These are phyloP conservation scores for Aspergillus sp. DNA, from an alignment of 2,329 filamentous ascomycete genomes.

Conservation along the genomic window DNA sequence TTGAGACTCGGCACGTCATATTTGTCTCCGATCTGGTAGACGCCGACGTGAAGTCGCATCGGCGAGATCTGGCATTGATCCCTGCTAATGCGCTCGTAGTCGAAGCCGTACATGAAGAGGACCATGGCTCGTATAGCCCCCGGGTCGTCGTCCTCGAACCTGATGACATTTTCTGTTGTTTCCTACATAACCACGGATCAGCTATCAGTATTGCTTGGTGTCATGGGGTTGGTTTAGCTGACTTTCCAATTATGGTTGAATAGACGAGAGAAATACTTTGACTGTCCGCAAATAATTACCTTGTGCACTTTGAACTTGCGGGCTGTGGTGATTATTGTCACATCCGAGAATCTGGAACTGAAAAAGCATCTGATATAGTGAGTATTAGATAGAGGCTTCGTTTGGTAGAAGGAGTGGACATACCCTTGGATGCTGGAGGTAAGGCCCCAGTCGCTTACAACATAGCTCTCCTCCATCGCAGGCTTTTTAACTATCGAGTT, in stretches of 20 bases:
- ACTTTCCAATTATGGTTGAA: neutral
- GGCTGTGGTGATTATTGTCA: conserved; percentile 13
- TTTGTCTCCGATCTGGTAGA: conserved; percentile 27
- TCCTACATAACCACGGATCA: neutral
- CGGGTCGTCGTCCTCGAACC: conserved; percentile 21
- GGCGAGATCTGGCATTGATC: conserved; percentile 15
- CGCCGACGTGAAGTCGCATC: conserved; percentile 23
- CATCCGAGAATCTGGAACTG: conserved; percentile 13
- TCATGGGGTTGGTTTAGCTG: no score
- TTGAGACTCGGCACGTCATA: conserved; percentile 23
- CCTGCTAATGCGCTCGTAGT: conserved; percentile 21
- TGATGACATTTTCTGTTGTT: neutral
- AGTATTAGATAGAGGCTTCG: neutral
- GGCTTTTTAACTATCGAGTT: no score
- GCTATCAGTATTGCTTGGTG: neutral
- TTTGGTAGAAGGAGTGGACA: neutral
- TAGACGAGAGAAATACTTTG: conserved; percentile 15
- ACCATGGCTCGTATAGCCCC: conserved; percentile 24
- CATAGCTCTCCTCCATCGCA: no score
- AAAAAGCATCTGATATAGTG: neutral
- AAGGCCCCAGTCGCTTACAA: neutral
- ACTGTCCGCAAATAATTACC: conserved; percentile 18
- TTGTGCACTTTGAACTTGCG: conserved; percentile 18
- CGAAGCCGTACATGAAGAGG: conserved; percentile 25
- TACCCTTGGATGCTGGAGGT: neutral